Percentiles rank a stretch among this genome's conserved stretches.
phyloP scores from a whole-genome alignment of 2,329 filamentous ascomycete species.

The Colletotrichum eleusines region DNA sequence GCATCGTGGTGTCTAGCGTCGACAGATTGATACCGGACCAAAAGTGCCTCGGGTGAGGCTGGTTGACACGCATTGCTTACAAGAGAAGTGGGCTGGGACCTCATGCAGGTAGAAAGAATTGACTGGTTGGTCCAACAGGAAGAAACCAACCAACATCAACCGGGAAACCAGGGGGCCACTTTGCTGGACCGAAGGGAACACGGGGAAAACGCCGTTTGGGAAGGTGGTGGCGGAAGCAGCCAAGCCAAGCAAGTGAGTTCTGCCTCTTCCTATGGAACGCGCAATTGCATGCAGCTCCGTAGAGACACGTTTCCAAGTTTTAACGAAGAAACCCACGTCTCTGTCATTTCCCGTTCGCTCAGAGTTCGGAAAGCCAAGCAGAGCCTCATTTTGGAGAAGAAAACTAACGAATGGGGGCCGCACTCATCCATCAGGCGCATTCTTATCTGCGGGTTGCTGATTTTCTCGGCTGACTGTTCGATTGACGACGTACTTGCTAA shows the following conservation, averaged over 20 bases:
- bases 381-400: background rate
- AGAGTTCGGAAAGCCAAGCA: background rate
- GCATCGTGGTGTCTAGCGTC: slow-evolving; percentile 8
- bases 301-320: background rate
- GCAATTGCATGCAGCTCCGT: background rate
- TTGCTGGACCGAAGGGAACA: slow-evolving; percentile 5
- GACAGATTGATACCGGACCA: background rate
- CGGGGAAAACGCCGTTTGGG: slow-evolving; percentile 16
- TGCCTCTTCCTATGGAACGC: background rate
- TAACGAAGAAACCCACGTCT: background rate
- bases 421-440: background rate
- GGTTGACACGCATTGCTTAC: slow-evolving; percentile 15
- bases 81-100: slow-evolving; percentile 11
- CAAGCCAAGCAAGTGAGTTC: slow-evolving; percentile 1
- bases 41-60: slow-evolving; percentile 14
- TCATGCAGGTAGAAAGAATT: background rate
- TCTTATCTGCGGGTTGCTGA: background rate
- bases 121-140: slow-evolving; percentile 11
- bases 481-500: background rate
- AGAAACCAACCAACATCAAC: slow-evolving; percentile 12
- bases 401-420: background rate
- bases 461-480: background rate
- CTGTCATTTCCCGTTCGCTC: background rate
- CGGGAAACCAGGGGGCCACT: slow-evolving; percentile 3
- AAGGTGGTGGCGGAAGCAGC: slow-evolving; percentile 15